Evolutionary conservation across 345 rosid species (phyloP), one percentile per base, ranked within the genome.

Genomic region (Turnera subulata): DNA sequence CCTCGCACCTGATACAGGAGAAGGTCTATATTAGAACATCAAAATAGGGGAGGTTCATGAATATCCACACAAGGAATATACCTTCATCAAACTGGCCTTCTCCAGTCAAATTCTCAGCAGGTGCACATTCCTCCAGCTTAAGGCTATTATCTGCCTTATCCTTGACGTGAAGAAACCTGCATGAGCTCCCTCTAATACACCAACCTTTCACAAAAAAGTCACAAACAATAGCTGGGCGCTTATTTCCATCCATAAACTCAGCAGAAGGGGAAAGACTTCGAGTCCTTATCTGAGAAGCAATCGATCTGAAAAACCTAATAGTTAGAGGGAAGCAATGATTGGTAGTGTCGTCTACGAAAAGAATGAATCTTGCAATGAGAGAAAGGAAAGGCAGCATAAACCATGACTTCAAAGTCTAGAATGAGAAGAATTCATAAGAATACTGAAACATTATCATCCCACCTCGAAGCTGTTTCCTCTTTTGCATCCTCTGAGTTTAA

Each of bases 171-270:
- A 84, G 76, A 76, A 89, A 92, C 78, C 63, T 83, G 75, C 98
- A 92, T 4, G 79, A 77, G 49, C 39, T 76, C 62, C 96, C 95
- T 68, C 66, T 89, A 61, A 74, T 62, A 81, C 98, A 92, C 93
- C 97, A 80, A 33, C 98, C 96, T 76, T 76, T 82, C 24, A 77
- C 73, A 66, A 74, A 92, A 75, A 86, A 92, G 65, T 76, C 73
- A 65, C 97, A 92, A 21, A 69, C 51, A 44, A 63, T 46, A 1
- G 84, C 91, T 17, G 75, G 66, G 52, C 84, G 86, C 68, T 78
- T 80, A 69, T 65, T 74, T 60, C 29, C 74, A 66, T 72, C 62
- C 40, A 59, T 62, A 33, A 67, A 54, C 49, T 67, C 80, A 16
- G 39, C 38, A 61, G 61, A 53, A 20, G 80, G 78, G 46, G 77